These are phyloP conservation scores for Glycine latifolia DNA, from an alignment of 306 rosid genomes.

Conservation along the genomic window DNA sequence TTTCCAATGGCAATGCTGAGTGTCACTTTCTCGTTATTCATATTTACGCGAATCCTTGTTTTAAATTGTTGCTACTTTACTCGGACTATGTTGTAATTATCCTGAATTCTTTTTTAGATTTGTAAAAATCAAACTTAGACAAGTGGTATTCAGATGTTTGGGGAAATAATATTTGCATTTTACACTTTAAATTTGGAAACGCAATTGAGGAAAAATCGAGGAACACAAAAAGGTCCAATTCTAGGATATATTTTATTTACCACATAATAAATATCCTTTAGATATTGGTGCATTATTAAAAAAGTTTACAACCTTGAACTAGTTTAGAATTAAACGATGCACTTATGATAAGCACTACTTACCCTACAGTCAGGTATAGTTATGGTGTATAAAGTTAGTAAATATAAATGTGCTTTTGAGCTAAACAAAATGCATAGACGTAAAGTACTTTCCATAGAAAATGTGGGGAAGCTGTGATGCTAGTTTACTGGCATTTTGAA, in stretches of 20 bases:
- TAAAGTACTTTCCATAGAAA: not conserved
- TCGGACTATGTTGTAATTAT: not conserved
- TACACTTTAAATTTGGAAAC: too few species aligned
- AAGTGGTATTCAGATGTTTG: constrained; percentile 43
- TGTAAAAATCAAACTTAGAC: constrained; percentile 32
- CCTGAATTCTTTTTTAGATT: not conserved
- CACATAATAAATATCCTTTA: too few species aligned
- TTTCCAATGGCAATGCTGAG: constrained; percentile 1
- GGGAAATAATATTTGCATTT: not conserved
- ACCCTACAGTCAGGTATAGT: too few species aligned
- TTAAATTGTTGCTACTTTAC: too few species aligned
- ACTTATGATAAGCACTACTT: too few species aligned
- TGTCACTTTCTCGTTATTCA: not conserved
- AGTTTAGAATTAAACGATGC: too few species aligned
- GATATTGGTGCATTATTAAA: too few species aligned
- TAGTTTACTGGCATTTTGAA: not conserved
- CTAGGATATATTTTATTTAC: not conserved
- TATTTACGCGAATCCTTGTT: not conserved
- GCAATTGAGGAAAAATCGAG: not conserved
- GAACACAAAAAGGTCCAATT: not conserved
- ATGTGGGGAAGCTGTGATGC: not conserved
- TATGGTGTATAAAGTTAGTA: too few species aligned
- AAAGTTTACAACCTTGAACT: too few species aligned
- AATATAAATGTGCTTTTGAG: too few species aligned
- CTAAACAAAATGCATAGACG: not conserved